Percentiles rank a stretch among this genome's conserved stretches.
phyloP scores from a whole-genome alignment of 805 yeast species.

The Lachancea sp. region DNA sequence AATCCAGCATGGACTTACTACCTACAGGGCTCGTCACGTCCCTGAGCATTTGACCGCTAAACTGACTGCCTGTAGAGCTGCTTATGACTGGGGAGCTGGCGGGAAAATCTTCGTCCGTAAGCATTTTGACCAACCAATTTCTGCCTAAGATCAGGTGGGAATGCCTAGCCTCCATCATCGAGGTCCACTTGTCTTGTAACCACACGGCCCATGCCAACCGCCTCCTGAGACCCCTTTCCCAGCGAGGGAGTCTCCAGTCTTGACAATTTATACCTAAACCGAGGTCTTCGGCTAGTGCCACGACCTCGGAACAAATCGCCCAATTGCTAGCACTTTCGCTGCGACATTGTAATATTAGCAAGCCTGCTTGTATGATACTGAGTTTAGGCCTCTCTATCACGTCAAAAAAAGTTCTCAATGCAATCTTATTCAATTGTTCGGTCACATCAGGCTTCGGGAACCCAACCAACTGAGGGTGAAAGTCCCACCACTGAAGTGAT shows the following conservation, averaged over 20 bases:
- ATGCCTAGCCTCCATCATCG: slow-evolving; percentile 76
- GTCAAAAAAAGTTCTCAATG: slow-evolving; percentile 58
- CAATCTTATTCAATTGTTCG: slow-evolving; percentile 59
- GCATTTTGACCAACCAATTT: slow-evolving; percentile 73
- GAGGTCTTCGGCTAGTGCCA: slow-evolving; percentile 80
- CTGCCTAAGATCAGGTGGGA: slow-evolving; percentile 65
- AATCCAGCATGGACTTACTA: slow-evolving; percentile 22
- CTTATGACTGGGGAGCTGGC: slow-evolving; percentile 43
- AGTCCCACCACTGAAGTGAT: slow-evolving; percentile 92
- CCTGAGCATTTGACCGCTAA: slow-evolving; percentile 2
- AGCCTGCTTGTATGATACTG: slow-evolving; percentile 87
- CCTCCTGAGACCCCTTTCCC: slow-evolving; percentile 88
- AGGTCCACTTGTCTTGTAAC: slow-evolving; percentile 86
- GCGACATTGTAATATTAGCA: slow-evolving; percentile 59
- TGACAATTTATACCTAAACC: slow-evolving; percentile 90
- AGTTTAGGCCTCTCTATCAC: slow-evolving; percentile 81
- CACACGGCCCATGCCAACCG: slow-evolving; percentile 95
- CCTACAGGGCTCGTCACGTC: slow-evolving; percentile 13
- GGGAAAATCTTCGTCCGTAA: slow-evolving; percentile 71
- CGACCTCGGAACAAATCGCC: slow-evolving; percentile 81
- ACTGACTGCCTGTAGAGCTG: slow-evolving; percentile 4
- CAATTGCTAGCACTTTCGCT: slow-evolving; percentile 64
- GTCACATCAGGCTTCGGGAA: slow-evolving; percentile 71
- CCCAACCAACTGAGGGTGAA: slow-evolving; percentile 58
- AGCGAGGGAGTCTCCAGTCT: slow-evolving; percentile 85